Conservation (phyloP, 129 eudicot genomes). For the Escallonia rubra region DNA sequence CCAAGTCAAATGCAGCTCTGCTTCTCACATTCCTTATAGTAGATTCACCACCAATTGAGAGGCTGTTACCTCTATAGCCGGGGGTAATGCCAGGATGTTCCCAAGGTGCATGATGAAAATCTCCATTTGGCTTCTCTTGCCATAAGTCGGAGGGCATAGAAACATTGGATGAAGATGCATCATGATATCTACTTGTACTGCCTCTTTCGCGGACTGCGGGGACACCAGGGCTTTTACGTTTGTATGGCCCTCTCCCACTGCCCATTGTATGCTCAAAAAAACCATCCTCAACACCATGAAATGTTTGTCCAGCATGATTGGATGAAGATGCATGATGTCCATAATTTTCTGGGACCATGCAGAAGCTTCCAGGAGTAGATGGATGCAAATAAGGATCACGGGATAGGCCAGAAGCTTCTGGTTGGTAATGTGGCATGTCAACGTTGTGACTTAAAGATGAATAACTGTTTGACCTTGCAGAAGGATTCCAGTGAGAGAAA, state of each 20-base stretch:
- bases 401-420: constrained; percentile 39
- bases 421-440: constrained; percentile 44
- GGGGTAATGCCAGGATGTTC: constrained; percentile 27
- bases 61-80: constrained; percentile 33
- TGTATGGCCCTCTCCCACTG: constrained; percentile 44
- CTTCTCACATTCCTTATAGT: constrained; percentile 64
- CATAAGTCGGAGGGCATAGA: constrained; percentile 36
- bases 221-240: constrained; percentile 60
- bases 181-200: constrained; percentile 37
- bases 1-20: constrained; percentile 49
- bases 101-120: constrained; percentile 46
- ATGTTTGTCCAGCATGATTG: constrained; percentile 36
- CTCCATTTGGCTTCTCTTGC: constrained; percentile 34
- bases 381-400: constrained; percentile 49
- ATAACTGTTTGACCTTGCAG: constrained; percentile 37
- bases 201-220: constrained; percentile 42
- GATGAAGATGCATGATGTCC: constrained; percentile 57
- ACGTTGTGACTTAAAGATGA: constrained; percentile 32
- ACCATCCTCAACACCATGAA: constrained; percentile 39
- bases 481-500: constrained; percentile 41
- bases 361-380: constrained; percentile 29
- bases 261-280: constrained; percentile 42
- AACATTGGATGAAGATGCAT: constrained; percentile 41
- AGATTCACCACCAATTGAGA: constrained; percentile 44
- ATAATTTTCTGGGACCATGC: constrained; percentile 39